Base-by-base conservation (phyloP, 1,139 yeast species). In the Williopsis jadinii region DNA sequence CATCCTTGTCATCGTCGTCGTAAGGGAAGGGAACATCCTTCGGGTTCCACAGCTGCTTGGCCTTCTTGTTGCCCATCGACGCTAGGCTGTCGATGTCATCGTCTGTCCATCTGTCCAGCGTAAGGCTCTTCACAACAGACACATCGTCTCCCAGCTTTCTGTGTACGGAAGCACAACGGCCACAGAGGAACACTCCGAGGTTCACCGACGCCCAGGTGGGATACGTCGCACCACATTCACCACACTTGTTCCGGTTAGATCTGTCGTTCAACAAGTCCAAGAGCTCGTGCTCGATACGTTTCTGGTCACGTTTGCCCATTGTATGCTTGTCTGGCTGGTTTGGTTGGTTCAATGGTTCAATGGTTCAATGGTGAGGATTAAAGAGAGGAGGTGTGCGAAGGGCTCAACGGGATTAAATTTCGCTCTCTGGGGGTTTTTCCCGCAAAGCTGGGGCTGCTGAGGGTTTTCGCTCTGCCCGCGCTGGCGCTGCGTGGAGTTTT, bases 151-250 rank as follows among this genome's bases (percentile, higher is more conserved):
- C 90, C 40, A 87, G 66, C 37, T 80, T 73, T 44, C 90, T 73
- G 59, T 87, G 96, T 32, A 75, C 70, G 10, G 84, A 75, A 9
- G 90, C 87, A 69, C 94, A 84, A 48, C 88, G 66, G 5, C 90
- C 92, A 63, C 94, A 84, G 28, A 84, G 64, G 46, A 84, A 76
- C 5, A 83, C 64, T 27, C 92, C 92, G 31, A 79, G 50, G 38
- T 66, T 66, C 53, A 63, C 66, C 24, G 70, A 66, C 3, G 73
- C 72, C 73, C 73, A 68, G 1, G 73, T 83, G 5, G 92, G 92
- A 58, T 73, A 78, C 3, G 70, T 58, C 2, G 77, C 64, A 3
- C 74, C 73, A 63, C 92, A 84, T 55, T 84, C 94, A 35, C 86
- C 92, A 61, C 94, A 84, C 54, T 69, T 75, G 60, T 83, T 84